Evolutionary conservation across 257 asterid species (phyloP).

Genomic region (Verbena officinalis): DNA sequence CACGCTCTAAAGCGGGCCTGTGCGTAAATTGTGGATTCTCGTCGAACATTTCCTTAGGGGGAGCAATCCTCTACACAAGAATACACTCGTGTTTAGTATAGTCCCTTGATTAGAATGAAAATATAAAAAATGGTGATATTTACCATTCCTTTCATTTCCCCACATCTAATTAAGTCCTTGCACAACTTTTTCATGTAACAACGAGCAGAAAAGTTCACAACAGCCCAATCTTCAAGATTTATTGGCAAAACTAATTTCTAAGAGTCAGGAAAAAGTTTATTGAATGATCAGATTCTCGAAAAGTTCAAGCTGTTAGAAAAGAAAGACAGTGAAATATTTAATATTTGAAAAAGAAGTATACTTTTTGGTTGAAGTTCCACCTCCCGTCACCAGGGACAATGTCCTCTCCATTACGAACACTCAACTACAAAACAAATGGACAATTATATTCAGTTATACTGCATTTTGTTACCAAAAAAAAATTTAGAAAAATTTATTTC

Average conservation of each 20-base stretch:
- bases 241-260: constrained; percentile 54
- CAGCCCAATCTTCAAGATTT: constrained; percentile 50
- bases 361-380: constrained; percentile 83
- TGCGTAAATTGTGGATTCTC: constrained; percentile 49
- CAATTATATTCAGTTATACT: too few relatives aligned
- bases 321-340: too few relatives aligned
- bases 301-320: too few relatives aligned
- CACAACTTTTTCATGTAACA: constrained; percentile 38
- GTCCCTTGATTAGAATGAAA: too few relatives aligned
- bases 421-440: constrained; percentile 43
- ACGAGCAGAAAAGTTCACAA: constrained; percentile 71
- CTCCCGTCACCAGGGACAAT: constrained; percentile 56
- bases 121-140: constrained; percentile 26
- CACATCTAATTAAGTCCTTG: constrained; percentile 43
- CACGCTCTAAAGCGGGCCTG: constrained; percentile 50
- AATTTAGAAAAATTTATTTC: too few relatives aligned
- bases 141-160: constrained; percentile 70
- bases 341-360: constrained; percentile 22
- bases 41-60: constrained; percentile 35
- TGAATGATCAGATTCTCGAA: too few relatives aligned
- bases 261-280: constrained; percentile 4
- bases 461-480: too few relatives aligned
- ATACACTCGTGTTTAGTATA: not conserved
- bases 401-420: constrained; percentile 52
- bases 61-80: constrained; percentile 32